These are phyloP conservation scores for Cutaneotrichosporon spelunceum DNA, from an alignment of 1,284 basidiomycete genomes.

Conservation along the genomic window DNA sequence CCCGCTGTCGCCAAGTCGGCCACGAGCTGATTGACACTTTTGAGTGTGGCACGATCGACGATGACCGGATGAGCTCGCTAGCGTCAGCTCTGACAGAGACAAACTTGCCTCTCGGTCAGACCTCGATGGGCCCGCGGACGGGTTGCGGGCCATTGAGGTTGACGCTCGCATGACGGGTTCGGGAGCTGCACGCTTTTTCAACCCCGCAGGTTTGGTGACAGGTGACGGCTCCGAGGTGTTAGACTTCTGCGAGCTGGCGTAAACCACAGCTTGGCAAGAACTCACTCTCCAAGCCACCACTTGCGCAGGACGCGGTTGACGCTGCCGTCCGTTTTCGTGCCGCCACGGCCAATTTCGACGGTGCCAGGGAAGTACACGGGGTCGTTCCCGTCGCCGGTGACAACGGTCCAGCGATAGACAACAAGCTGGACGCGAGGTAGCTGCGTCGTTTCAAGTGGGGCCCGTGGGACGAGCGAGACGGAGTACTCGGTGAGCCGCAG, in stretches of 20 bases:
- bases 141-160: neutral
- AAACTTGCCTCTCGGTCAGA: neutral
- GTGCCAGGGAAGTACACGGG: slow-evolving; percentile 27
- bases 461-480: slow-evolving; percentile 4
- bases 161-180: neutral
- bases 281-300: slow-evolving; percentile 40
- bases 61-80: neutral
- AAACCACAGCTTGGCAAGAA: neutral
- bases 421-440: slow-evolving; percentile 27
- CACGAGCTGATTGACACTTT: slow-evolving; percentile 15
- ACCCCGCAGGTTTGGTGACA: neutral
- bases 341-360: slow-evolving; percentile 20
- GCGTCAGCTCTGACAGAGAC: neutral
- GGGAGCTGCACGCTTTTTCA: neutral
- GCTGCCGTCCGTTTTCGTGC: slow-evolving; percentile 13
- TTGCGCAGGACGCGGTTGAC: slow-evolving; percentile 30
- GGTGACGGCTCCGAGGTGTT: neutral
- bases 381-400: slow-evolving; percentile 26
- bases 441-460: neutral
- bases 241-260: slow-evolving; percentile 2
- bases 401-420: slow-evolving; percentile 30
- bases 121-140: neutral
- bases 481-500: slow-evolving; percentile 27
- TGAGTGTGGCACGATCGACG: neutral
- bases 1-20: slow-evolving; percentile 21